A percentile compares a stretch with the other conserved stretches of the same genome.
Evolutionary conservation across 257 asterid genomes (phyloP).

Genomic region (Penstemon davidsonii): DNA sequence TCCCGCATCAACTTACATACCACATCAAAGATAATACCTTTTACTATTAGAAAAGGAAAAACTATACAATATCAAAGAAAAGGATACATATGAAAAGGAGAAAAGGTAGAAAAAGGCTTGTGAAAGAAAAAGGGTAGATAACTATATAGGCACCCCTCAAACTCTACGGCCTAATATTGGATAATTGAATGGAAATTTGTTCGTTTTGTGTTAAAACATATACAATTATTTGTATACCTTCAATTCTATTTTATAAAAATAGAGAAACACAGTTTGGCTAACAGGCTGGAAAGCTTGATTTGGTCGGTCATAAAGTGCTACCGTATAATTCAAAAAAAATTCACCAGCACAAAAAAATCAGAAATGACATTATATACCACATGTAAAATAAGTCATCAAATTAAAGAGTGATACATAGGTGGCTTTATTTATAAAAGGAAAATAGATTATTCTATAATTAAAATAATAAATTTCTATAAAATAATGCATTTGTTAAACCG

Average conservation of each 20-base stretch:
- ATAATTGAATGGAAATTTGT: not conserved
- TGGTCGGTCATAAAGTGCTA: slow-evolving; percentile 26
- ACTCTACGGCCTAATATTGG: slow-evolving; percentile 12
- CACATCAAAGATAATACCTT: no score
- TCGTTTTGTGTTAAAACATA: not conserved
- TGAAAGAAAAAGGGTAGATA: slow-evolving; percentile 1
- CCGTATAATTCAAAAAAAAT: slow-evolving; percentile 13
- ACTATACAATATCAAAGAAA: no score
- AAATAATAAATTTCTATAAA: no score
- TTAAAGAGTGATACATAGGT: no score
- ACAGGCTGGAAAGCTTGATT: slow-evolving; percentile 39
- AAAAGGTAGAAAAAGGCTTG: not conserved
- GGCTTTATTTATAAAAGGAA: no score
- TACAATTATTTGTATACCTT: not conserved
- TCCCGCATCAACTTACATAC: no score
- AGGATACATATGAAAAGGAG: no score
- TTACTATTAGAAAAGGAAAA: no score
- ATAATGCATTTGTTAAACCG: no score
- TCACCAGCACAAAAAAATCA: not conserved
- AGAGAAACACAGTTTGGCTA: slow-evolving; percentile 19
- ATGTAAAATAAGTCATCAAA: no score
- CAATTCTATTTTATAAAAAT: not conserved
- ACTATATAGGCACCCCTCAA: not conserved
- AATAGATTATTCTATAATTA: no score
- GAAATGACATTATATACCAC: not conserved